These are phyloP conservation scores for Lipomyces chichibuensis DNA, from an alignment of 805 yeast genomes.

Conservation along the genomic window DNA sequence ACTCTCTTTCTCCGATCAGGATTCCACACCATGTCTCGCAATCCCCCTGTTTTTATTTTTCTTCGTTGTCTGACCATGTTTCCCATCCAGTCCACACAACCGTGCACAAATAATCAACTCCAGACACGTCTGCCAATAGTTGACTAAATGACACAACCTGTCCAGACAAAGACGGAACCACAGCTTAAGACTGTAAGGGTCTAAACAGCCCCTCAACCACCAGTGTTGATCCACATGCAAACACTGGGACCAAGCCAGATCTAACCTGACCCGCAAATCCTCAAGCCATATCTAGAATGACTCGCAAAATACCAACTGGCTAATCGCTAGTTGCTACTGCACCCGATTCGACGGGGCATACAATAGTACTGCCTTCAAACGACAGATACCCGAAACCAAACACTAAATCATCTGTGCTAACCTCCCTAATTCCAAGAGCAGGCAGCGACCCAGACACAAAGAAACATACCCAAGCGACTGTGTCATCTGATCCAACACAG, in stretches of 20 bases:
- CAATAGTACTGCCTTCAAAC: too few relatives aligned
- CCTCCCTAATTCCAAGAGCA: too few relatives aligned
- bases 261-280: too few relatives aligned
- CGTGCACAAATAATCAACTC: neutral
- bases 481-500: too few relatives aligned
- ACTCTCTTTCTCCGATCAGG: neutral
- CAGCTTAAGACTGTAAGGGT: neutral
- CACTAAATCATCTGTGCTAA: too few relatives aligned
- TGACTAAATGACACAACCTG: neutral
- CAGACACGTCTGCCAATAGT: neutral
- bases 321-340: too few relatives aligned
- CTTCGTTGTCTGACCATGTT: neutral
- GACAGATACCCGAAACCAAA: too few relatives aligned
- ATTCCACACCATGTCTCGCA: neutral
- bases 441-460: too few relatives aligned
- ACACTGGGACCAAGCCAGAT: neutral
- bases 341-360: too few relatives aligned
- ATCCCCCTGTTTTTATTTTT: neutral
- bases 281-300: too few relatives aligned
- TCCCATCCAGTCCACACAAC: neutral
- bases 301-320: too few relatives aligned
- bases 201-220: neutral
- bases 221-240: neutral
- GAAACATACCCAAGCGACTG: too few relatives aligned
- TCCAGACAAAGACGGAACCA: neutral